Evolutionary conservation across 768 basidiomycete species (phyloP).

Genomic region (Lactarius psammicola): DNA sequence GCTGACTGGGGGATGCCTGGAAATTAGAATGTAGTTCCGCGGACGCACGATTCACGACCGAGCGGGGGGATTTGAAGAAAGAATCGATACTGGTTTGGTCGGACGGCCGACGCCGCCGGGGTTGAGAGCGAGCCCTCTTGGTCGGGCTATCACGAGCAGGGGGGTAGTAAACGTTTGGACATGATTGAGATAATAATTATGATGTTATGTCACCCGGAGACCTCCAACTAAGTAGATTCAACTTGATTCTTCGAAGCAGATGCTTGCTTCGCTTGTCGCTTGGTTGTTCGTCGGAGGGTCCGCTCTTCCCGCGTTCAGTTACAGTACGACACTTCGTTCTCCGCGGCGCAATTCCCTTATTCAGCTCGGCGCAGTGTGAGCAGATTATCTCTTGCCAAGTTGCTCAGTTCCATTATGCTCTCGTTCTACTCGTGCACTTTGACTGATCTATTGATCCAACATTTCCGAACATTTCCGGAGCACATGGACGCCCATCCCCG

Average conservation of each 20-base stretch:
- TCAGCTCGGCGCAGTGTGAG: background rate
- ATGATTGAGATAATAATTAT: constrained; percentile 13
- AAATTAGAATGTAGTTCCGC: constrained; percentile 18
- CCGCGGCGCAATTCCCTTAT: constrained; percentile 17
- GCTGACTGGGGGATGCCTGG: constrained; percentile 1
- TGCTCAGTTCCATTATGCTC: background rate
- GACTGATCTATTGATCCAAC: background rate
- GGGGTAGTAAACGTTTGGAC: constrained; percentile 20
- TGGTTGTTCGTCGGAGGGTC: constrained; percentile 7
- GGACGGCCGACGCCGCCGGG: constrained; percentile 2
- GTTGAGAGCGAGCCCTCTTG: constrained; percentile 10
- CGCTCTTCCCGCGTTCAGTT: constrained; percentile 3
- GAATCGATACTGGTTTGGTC: constrained; percentile 22
- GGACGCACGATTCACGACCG: constrained; percentile 1
- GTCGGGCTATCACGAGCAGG: background rate
- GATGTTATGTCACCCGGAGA: constrained; percentile 17
- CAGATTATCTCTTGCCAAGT: background rate
- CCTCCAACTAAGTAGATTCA: background rate
- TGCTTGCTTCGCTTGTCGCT: constrained; percentile 5
- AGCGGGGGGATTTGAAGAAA: constrained; percentile 21
- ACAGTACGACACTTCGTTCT: constrained; percentile 19
- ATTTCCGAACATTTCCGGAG: background rate
- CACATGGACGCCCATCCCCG: background rate
- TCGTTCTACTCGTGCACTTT: background rate
- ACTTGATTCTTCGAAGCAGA: background rate